A percentile compares a stretch with the other conserved stretches of the same genome.
Evolutionary conservation across 2,329 filamentous ascomycete genomes (phyloP).

Genomic region (Teratosphaeria nubilosa): DNA sequence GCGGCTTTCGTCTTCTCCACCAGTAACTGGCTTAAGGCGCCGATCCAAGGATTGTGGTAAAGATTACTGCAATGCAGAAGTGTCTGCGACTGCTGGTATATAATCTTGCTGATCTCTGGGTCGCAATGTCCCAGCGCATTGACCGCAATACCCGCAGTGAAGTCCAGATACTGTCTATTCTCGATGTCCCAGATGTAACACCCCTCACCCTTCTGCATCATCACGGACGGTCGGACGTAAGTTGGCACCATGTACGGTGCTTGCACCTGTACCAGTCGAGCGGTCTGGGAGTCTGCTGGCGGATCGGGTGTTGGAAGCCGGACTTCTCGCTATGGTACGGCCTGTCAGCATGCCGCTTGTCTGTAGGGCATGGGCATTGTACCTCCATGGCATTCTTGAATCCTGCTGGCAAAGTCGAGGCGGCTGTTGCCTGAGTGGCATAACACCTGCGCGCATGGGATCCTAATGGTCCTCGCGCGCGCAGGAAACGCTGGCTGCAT

Average conservation of each 20-base stretch:
- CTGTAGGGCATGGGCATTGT: constrained; percentile 4
- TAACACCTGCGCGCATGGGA: constrained; percentile 15
- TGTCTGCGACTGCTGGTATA: constrained; percentile 57
- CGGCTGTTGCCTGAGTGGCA: constrained; percentile 30
- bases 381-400: constrained; percentile 35
- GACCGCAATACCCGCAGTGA: constrained; percentile 93
- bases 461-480: constrained; percentile 2
- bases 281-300: constrained; percentile 60
- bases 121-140: constrained; percentile 89
- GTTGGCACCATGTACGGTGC: constrained; percentile 90
- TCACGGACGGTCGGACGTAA: constrained; percentile 78
- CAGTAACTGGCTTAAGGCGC: constrained; percentile 73
- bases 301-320: constrained; percentile 62
- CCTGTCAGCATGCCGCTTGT: not conserved
- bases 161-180: constrained; percentile 81
- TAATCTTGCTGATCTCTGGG: constrained; percentile 60
- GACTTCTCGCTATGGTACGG: constrained; percentile 33
- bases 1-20: constrained; percentile 70
- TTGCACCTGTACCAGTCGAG: constrained; percentile 62
- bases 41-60: constrained; percentile 95
- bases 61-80: constrained; percentile 90
- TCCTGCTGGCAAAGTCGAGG: constrained; percentile 31
- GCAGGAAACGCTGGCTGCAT: constrained; percentile 14
- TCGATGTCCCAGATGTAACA: constrained; percentile 86
- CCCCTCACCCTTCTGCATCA: constrained; percentile 81